Base-by-base conservation (phyloP, 176 grass and related monocot species). In the Rhynchospora tenuis region DNA sequence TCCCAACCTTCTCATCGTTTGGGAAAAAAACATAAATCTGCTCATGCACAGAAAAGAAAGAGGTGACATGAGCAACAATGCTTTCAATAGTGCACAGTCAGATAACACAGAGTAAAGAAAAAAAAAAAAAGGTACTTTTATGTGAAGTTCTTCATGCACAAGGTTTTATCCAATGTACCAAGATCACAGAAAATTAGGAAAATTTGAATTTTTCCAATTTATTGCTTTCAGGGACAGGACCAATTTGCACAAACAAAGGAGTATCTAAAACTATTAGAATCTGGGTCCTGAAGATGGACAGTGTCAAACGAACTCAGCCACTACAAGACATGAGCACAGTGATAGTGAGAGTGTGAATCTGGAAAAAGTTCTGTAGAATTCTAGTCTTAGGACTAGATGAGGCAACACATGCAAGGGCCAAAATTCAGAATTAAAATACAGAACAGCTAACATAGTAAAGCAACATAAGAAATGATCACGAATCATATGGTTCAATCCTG, bases 1-100 rank as follows among this genome's bases (percentile, higher is more conserved):
- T 89, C 66, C 95, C 92, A 45, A 98, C 95, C 82, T 98, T 98
- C 6, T 98, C 95, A 65, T 98, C 95, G 50, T 90, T 94, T 0
- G 95, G 95, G 87, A 98, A 98, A 89, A 98, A 93, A 19, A 95
- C 95, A 44, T 94, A 98, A 86, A 98, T 88, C 95, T 98, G 95
- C 64, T 83, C 84, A 26, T 29, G 59, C 33, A 17, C 23, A 64
- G 78, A 55, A 73, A 66, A 61, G 47, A 72, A 45, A 71, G 57
- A 64, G 43, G 4, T 44, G 31, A 26, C n/a, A 78, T 50, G 16
- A 50, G 9, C 23, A n/a, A 52, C 12, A 28, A 74, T 51, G 20
- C 46, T 74, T 46, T 46, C 16, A 74, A 74, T 38, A 38, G 33
- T 38, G 33, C 33, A 4, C 33, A 3, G 33, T 38, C 3, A 15